These are phyloP conservation scores for Conticribra weissflogii DNA, from an alignment of 108 stramenopile species.

Conservation along the genomic window DNA sequence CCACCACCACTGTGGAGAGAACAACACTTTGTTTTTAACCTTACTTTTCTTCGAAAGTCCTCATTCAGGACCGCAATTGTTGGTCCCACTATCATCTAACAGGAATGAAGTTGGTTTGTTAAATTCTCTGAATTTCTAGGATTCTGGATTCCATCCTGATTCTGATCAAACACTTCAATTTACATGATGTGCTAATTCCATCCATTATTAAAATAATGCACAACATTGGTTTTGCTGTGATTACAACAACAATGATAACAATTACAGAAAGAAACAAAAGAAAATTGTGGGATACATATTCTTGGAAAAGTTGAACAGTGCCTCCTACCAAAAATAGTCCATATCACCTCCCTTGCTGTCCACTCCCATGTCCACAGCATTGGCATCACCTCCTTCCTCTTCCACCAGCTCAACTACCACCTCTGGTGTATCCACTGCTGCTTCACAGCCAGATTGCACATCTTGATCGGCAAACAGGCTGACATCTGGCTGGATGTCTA, in stretches of 20 bases:
- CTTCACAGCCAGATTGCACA: constrained; percentile 74
- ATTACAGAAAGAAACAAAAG: constrained; percentile 36
- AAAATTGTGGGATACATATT: constrained; percentile 88
- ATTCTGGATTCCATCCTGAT: too few relatives aligned
- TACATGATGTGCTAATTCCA: too few relatives aligned
- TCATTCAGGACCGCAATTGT: too few relatives aligned
- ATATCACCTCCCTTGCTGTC: constrained; percentile 88
- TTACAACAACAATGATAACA: not conserved
- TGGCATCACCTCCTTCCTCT: constrained; percentile 73
- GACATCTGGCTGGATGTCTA: constrained; percentile 72
- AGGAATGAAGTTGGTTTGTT: too few relatives aligned
- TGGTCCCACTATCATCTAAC: too few relatives aligned
- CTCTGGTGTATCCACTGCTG: constrained; percentile 57
- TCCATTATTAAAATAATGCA: too few relatives aligned
- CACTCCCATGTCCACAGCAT: constrained; percentile 67
- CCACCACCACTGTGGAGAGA: too few relatives aligned
- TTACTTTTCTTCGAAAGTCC: too few relatives aligned
- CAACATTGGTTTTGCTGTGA: too few relatives aligned
- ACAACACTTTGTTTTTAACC: too few relatives aligned
- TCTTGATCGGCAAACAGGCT: constrained; percentile 70
- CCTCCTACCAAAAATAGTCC: constrained; percentile 56
- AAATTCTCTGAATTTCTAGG: too few relatives aligned
- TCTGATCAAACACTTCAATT: too few relatives aligned
- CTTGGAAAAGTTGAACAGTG: constrained; percentile 84
- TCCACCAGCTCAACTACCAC: constrained; percentile 83